phyloP scores from a whole-genome alignment of 2,329 filamentous ascomycete genomes.

The Hymenoscyphus scutula region DNA sequence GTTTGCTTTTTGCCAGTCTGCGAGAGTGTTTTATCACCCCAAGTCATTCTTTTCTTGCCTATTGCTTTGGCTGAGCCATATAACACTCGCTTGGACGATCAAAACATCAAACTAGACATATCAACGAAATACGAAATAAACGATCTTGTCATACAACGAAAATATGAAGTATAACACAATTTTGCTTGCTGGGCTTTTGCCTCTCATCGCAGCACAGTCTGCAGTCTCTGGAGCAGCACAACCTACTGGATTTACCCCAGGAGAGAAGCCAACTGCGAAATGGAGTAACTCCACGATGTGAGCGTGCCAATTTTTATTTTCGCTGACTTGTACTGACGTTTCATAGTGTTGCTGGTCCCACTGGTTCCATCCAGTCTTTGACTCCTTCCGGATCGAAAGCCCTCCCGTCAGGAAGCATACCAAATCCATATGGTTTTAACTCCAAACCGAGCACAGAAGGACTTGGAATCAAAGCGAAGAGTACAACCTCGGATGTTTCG shows the following conservation, averaged over 20 bases:
- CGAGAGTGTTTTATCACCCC: neutral
- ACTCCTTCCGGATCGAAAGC: neutral
- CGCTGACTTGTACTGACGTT: neutral
- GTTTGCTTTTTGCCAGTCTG: neutral
- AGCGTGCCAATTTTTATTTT: neutral
- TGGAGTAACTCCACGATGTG: neutral
- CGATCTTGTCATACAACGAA: neutral
- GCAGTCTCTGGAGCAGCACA: neutral
- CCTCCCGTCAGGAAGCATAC: neutral
- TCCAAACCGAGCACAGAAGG: neutral
- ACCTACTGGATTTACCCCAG: neutral
- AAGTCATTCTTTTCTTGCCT: constrained; percentile 3
- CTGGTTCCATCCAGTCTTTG: neutral
- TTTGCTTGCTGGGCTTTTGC: neutral
- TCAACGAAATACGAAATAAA: neutral
- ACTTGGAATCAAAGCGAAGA: neutral
- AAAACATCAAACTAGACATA: neutral
- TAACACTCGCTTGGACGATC: constrained; percentile 1
- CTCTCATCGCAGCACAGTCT: neutral
- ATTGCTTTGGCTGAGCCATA: constrained; percentile 2
- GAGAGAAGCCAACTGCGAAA: neutral
- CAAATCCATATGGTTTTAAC: neutral
- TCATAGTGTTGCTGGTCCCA: constrained; percentile 1
- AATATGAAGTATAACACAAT: neutral
- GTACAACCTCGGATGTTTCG: neutral